Evolutionary conservation across 2,329 filamentous ascomycete genomes (phyloP).

Genomic region (Talaromyces sp.): DNA sequence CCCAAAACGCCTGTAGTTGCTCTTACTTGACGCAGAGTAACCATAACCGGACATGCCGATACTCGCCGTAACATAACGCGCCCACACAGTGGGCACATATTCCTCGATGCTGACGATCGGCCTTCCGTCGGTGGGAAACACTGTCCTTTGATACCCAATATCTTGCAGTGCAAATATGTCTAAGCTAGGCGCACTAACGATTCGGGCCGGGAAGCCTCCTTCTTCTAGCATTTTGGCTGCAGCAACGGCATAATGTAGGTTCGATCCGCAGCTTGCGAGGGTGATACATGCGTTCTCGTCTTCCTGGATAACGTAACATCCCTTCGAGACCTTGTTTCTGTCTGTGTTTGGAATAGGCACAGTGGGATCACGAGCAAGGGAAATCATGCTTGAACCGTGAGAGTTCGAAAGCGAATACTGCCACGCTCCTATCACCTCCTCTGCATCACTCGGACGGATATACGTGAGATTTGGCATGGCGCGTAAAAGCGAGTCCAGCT

Average conservation of each 20-base stretch:
- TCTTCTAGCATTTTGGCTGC: conserved; percentile 77
- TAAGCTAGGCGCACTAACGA: conserved; percentile 88
- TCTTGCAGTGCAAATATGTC: no score
- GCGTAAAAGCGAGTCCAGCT: conserved; percentile 50
- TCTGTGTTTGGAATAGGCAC: not conserved
- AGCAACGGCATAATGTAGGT: conserved; percentile 81
- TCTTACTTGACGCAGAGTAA: not conserved
- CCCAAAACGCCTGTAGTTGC: not conserved
- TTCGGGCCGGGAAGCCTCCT: no score
- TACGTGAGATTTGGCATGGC: conserved; percentile 58
- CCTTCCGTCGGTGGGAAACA: conserved; percentile 73
- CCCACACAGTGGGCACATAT: conserved; percentile 16
- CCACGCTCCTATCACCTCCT: conserved; percentile 55
- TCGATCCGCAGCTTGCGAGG: conserved; percentile 81
- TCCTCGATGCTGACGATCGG: conserved; percentile 79
- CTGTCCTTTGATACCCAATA: conserved; percentile 80
- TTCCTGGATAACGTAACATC: conserved; percentile 59
- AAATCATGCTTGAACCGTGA: conserved; percentile 45
- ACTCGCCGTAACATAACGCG: conserved; percentile 19
- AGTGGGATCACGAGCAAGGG: conserved; percentile 21
- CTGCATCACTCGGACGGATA: conserved; percentile 53
- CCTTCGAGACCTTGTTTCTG: not conserved
- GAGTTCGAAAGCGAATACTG: conserved; percentile 42
- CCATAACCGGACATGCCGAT: conserved; percentile 21
- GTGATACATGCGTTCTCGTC: no score